Evolutionary conservation across 768 basidiomycete species (phyloP), one percentile per base, ranked within the genome.

Genomic region (Mycena rosella): DNA sequence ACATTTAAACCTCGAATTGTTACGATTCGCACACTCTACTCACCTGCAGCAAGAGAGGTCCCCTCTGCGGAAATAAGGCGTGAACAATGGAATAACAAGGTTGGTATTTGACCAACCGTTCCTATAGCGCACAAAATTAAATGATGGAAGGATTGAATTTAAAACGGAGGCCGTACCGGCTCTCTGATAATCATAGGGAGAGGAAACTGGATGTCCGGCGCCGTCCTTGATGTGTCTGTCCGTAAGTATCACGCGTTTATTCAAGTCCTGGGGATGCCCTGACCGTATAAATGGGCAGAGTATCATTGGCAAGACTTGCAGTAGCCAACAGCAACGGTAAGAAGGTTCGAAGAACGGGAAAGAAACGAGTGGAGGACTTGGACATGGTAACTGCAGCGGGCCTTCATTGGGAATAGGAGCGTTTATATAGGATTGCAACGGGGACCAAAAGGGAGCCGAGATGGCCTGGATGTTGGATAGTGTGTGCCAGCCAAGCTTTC

Each of bases 131-230:
- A 10, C 17, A 27, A 67, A 27, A 48, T 61, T 9, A 45, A 27
- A n/a, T n/a, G n/a, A n/a, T n/a, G n/a, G n/a, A n/a, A n/a, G n/a
- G n/a, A n/a, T n/a, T n/a, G n/a, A n/a, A 17, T 15, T 15, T 38
- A 30, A 10, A 40, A 40, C 42, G 20, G 44, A 38, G 48, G 42
- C 30, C 65, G 11, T 36, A 67, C 70, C 70, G 26, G 18, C 70
- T 64, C 70, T 36, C 53, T 71, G 70, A 20, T 71, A 71, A 38
- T 71, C 70, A 47, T 67, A 71, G n/a, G 70, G 70, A 20, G 70
- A 71, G 22, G 56, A 55, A 17, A 71, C 70, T 29, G 70, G 58
- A 38, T 71, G 70, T 6, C 70, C 70, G 1, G 36, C 51, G 17
- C 65, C 70, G 48, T 71, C 70, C 70, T 71, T 26, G n/a, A 32